Percentiles rank a stretch among this genome's conserved stretches.
phyloP scores from a whole-genome alignment of 1,139 yeast species.

The Saccharomyces hybrid region DNA sequence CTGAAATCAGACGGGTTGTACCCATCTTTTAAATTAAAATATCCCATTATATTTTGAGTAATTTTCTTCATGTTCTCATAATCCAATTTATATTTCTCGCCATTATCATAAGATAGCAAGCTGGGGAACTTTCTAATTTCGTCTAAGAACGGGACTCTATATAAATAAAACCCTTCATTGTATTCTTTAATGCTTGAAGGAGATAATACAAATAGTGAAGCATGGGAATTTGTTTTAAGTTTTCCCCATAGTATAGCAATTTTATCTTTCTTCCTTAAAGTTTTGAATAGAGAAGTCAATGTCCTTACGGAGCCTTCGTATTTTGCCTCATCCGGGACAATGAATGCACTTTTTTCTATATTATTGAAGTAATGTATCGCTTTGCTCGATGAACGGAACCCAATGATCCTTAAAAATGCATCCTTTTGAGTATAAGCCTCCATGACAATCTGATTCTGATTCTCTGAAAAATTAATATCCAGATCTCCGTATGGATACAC shows the following conservation, averaged over 20 bases:
- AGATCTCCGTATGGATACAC: conserved; percentile 43
- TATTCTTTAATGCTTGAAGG: conserved; percentile 39
- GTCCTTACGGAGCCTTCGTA: conserved; percentile 59
- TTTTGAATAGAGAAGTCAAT: conserved; percentile 58
- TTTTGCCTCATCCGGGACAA: conserved; percentile 51
- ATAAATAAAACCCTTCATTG: conserved; percentile 52
- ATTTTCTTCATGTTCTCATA: conserved; percentile 32
- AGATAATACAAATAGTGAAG: conserved; percentile 52
- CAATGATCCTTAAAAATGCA: conserved; percentile 50
- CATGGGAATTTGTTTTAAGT: conserved; percentile 46
- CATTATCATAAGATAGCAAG: conserved; percentile 10
- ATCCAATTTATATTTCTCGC: conserved; percentile 22
- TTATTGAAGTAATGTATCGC: conserved; percentile 47
- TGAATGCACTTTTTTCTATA: conserved; percentile 49
- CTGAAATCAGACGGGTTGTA: conserved; percentile 54
- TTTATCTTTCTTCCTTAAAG: conserved; percentile 45
- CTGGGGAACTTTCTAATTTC: conserved; percentile 50
- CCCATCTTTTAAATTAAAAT: conserved; percentile 38
- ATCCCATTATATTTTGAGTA: conserved; percentile 37
- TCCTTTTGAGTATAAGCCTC: conserved; percentile 34
- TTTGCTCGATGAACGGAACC: conserved; percentile 46
- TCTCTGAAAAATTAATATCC: conserved; percentile 34
- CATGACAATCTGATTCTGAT: conserved; percentile 32
- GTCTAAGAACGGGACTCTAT: conserved; percentile 56
- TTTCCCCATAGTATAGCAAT: conserved; percentile 73